These are phyloP conservation scores for Alloteropsis semialata DNA, from an alignment of 176 grass and related monocot species.

Conservation along the genomic window DNA sequence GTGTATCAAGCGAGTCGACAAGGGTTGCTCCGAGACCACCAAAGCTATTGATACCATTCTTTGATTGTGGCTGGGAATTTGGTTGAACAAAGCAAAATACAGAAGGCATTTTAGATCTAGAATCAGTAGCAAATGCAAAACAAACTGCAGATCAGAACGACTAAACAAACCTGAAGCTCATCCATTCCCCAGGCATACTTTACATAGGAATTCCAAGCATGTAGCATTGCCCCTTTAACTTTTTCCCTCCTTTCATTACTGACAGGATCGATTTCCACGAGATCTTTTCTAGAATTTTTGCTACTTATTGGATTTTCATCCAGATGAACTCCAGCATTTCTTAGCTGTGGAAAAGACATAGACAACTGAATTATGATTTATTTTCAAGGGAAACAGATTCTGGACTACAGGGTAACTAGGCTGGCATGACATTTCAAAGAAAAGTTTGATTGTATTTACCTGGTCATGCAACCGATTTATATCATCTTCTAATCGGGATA, in stretches of 20 bases:
- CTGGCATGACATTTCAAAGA: background rate
- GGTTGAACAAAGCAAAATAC: constrained; percentile 10
- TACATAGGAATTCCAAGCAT: constrained; percentile 97
- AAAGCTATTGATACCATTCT: constrained; percentile 89
- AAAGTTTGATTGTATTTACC: constrained; percentile 48
- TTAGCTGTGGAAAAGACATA: constrained; percentile 54
- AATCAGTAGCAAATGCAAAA: constrained; percentile 22
- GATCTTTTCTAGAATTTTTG: constrained; percentile 29
- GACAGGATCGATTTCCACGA: constrained; percentile 66
- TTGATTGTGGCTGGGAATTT: constrained; percentile 83
- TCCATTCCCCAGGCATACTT: constrained; percentile 95
- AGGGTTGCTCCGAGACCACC: constrained; percentile 97
- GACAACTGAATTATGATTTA: background rate
- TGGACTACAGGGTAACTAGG: constrained; percentile 5
- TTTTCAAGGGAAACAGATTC: background rate
- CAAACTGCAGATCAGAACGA: constrained; percentile 24
- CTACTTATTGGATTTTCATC: constrained; percentile 40
- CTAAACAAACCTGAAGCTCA: constrained; percentile 85
- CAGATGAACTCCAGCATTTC: constrained; percentile 53
- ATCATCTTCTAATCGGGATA: constrained; percentile 57
- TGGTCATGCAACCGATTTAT: constrained; percentile 75
- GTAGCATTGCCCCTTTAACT: constrained; percentile 89
- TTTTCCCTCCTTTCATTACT: constrained; percentile 87
- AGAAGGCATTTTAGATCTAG: constrained; percentile 10
- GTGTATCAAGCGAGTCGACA: constrained; percentile 90